Percentiles rank a stretch among this genome's conserved stretches.
phyloP scores from a whole-genome alignment of 352 stramenopile species.

The Pythium scleroteichum region DNA sequence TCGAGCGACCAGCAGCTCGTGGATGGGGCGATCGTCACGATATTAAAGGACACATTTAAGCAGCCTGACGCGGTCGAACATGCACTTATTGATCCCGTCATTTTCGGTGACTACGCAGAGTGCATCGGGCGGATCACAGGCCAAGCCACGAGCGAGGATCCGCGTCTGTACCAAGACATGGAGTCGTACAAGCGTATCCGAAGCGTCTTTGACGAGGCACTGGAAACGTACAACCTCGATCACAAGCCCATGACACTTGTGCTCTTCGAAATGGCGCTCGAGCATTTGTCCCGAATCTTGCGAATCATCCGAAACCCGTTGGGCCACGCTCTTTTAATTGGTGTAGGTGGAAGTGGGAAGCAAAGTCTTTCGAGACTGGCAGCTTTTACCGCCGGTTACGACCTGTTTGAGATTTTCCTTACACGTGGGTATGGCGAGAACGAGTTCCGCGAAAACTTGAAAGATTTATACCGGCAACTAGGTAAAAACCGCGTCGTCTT shows the following conservation, averaged over 20 bases:
- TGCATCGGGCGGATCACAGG: slow-evolving; percentile 73
- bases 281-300: slow-evolving; percentile 92
- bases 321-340: slow-evolving; percentile 93
- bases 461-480: slow-evolving; percentile 91
- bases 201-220: slow-evolving; percentile 91
- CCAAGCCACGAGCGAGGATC: slow-evolving; percentile 64
- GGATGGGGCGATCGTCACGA: slow-evolving; percentile 66
- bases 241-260: slow-evolving; percentile 95
- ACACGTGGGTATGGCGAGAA: slow-evolving; percentile 92
- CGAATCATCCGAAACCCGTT: slow-evolving; percentile 92
- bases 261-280: slow-evolving; percentile 95
- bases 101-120: slow-evolving; percentile 94
- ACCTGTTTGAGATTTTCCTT: slow-evolving; percentile 95
- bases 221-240: slow-evolving; percentile 94
- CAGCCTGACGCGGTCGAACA: slow-evolving; percentile 51
- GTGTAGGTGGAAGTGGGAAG: slow-evolving; percentile 94
- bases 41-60: slow-evolving; percentile 76
- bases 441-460: slow-evolving; percentile 94
- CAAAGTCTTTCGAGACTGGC: slow-evolving; percentile 92
- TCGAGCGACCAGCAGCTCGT: slow-evolving; percentile 85
- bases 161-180: slow-evolving; percentile 93
- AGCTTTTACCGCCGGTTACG: slow-evolving; percentile 92
- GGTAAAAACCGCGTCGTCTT: slow-evolving; percentile 91
- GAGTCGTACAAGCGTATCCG: slow-evolving; percentile 90
- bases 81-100: slow-evolving; percentile 76